These are phyloP conservation scores for Orbilia quercus DNA, from an alignment of 2,329 filamentous ascomycete genomes.

Conservation along the genomic window DNA sequence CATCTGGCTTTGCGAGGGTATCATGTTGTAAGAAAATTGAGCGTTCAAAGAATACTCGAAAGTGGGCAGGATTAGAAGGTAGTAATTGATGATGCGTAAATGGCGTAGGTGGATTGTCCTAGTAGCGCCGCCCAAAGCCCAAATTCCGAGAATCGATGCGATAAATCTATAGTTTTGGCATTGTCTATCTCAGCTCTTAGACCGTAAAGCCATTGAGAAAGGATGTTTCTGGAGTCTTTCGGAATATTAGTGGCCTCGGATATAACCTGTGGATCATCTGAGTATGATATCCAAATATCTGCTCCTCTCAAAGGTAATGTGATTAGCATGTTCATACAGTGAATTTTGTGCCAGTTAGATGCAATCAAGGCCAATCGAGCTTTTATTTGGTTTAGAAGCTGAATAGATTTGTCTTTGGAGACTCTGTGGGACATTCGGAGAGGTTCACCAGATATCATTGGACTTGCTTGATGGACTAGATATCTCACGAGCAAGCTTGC, in stretches of 20 bases:
- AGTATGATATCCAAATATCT: slow-evolving; percentile 59
- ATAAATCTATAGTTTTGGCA: slow-evolving; percentile 62
- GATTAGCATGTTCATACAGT: slow-evolving; percentile 71
- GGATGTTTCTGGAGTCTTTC: slow-evolving; percentile 64
- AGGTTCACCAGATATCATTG: slow-evolving; percentile 61
- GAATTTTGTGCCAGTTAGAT: slow-evolving; percentile 71
- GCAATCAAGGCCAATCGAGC: slow-evolving; percentile 66
- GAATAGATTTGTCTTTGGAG: slow-evolving; percentile 68
- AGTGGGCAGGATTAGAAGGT: slow-evolving; percentile 1
- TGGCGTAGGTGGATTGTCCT: slow-evolving; percentile 67
- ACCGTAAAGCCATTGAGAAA: slow-evolving; percentile 67
- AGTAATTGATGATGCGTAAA: slow-evolving; percentile 10
- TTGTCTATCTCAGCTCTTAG: slow-evolving; percentile 66
- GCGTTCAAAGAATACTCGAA: slow-evolving; percentile 37
- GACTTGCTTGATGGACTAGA: slow-evolving; percentile 70
- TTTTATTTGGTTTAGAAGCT: slow-evolving; percentile 66
- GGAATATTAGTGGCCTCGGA: slow-evolving; percentile 62
- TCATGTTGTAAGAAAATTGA: slow-evolving; percentile 42
- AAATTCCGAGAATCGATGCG: slow-evolving; percentile 65
- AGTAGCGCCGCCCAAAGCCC: slow-evolving; percentile 70
- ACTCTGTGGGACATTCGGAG: slow-evolving; percentile 67
- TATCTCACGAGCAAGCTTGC: slow-evolving; percentile 68
- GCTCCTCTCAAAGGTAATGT: slow-evolving; percentile 65
- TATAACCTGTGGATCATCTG: slow-evolving; percentile 31
- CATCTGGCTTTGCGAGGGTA: slow-evolving; percentile 22